Conservation (phyloP, 129 eudicot species). For the Flaveria bidentis region DNA sequence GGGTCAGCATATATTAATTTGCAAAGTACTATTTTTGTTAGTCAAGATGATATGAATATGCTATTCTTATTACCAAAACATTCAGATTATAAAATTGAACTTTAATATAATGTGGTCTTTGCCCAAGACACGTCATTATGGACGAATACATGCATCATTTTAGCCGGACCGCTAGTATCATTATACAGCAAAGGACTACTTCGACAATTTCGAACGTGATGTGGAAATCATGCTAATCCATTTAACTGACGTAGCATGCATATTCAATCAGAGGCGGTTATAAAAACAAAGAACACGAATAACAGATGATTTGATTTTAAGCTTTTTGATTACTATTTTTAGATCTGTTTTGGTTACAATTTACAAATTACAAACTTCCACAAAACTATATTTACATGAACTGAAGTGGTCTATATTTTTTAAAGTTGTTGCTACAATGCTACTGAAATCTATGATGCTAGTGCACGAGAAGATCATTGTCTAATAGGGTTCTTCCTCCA, state of each 20-base stretch:
- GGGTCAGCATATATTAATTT: background rate
- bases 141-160: background rate
- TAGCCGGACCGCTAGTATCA: background rate
- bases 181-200: too few species aligned
- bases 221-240: too few species aligned
- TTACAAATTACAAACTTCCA: background rate
- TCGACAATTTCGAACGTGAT: too few species aligned
- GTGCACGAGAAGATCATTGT: too few species aligned
- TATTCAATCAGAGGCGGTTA: too few species aligned
- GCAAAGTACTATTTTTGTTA: background rate
- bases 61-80: background rate
- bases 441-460: too few species aligned
- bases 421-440: background rate
- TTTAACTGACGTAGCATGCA: too few species aligned
- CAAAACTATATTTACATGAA: background rate
- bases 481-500: too few species aligned
- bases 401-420: background rate
- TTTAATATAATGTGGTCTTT: background rate
- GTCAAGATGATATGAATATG: constrained; percentile 4
- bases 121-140: background rate
- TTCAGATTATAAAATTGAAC: background rate
- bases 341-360: background rate
- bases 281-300: background rate
- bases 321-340: background rate
- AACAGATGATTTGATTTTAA: background rate